Evolutionary conservation across 2,329 filamentous ascomycete species (phyloP), one percentile per base, ranked within the genome.

Genomic region (Cryphonectria parasitica): DNA sequence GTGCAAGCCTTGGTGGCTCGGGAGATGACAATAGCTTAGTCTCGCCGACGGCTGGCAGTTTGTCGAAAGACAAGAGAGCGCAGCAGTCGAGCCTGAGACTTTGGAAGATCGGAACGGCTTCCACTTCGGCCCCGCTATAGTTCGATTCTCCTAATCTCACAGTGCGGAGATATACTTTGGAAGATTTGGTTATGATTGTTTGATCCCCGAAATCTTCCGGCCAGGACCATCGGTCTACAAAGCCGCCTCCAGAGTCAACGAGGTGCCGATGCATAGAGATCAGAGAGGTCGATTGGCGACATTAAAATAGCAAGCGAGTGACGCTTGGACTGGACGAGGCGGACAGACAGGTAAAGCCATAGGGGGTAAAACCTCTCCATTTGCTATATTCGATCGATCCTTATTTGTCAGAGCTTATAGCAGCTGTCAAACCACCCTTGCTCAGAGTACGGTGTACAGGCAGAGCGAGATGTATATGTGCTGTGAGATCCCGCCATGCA

Each of bases 61-160:
- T 28, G 31, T 13, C 39, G 36, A 43, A n/a, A 6, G 60, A 64
- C 2, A 36, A 22, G 7, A 68, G 28, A 19, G 77, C 77, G 11
- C 79, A 78, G 31, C 83, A 85, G 74, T 85, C 83, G 63, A 83
- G 79, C 67, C 75, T 86, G 34, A 85, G 83, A 75, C 76, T 85
- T 72, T 85, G 84, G 84, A 82, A 78, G 66, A 77, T 84, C 41
- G 74, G 73, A 7, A 62, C 69, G 10, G 62, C 70, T 58, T 71
- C 41, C 25, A 6, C 34, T 11, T 28, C 43, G 25, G 10, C 49
- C 45, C 41, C 22, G 45, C 45, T 19, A 64, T 28, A 17, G 7
- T 34, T n/a, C 34, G 5, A 10, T 34, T 34, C 28, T 17, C 41
- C 41, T 43, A 3, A 43, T 43, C 41, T 25, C 22, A 10, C n/a